Percentiles rank a stretch among this genome's conserved stretches.
These are phyloP conservation scores for Cardamine occulta DNA, from an alignment of 345 rosid genomes.

Conservation along the genomic window DNA sequence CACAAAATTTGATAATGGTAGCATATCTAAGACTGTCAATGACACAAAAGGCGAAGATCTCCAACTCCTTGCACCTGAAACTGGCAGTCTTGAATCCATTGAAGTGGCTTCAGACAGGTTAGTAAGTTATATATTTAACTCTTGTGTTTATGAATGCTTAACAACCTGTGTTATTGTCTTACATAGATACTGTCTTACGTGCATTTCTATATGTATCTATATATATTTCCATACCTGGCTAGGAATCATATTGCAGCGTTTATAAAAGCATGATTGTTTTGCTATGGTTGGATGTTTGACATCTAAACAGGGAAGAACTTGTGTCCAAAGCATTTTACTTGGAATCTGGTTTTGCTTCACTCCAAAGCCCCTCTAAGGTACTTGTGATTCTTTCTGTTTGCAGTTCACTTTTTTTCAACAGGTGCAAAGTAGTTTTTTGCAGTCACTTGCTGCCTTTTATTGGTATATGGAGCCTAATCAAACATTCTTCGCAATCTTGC, in stretches of 20 bases:
- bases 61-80: slow-evolving; percentile 22
- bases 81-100: neutral
- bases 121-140: slow-evolving; percentile 1
- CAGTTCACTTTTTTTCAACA: slow-evolving; percentile 3
- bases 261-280: slow-evolving; percentile 24
- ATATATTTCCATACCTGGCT: slow-evolving; percentile 3
- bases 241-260: slow-evolving; percentile 10
- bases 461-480: neutral
- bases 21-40: slow-evolving; percentile 12
- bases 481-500: neutral
- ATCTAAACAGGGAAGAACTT: slow-evolving; percentile 57
- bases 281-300: slow-evolving; percentile 28
- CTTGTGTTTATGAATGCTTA: slow-evolving; percentile 16
- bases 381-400: slow-evolving; percentile 12
- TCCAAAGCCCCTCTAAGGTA: slow-evolving; percentile 71
- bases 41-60: slow-evolving; percentile 23
- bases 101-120: slow-evolving; percentile 35
- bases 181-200: neutral
- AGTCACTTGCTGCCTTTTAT: neutral
- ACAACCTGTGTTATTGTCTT: neutral
- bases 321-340: slow-evolving; percentile 48
- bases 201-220: neutral
- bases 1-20: slow-evolving; percentile 28
- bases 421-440: neutral
- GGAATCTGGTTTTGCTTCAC: slow-evolving; percentile 60